These are phyloP conservation scores for Yamadazyma siamensis DNA, from an alignment of 1,139 yeast genomes.

Conservation along the genomic window DNA sequence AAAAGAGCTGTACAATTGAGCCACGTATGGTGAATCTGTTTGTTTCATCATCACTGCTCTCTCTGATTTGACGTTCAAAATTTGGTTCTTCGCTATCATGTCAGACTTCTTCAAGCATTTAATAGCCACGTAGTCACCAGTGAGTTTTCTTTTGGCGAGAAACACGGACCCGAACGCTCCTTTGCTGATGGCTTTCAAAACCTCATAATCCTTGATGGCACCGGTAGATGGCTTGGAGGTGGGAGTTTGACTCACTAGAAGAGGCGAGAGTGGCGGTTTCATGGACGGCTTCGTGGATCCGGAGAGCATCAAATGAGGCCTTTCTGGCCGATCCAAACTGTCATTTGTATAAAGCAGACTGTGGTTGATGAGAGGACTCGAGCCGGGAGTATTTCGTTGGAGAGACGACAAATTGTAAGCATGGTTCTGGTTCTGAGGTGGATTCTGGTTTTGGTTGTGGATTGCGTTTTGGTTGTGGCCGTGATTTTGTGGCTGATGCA, in stretches of 20 bases:
- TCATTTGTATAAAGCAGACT: slow-evolving; percentile 11
- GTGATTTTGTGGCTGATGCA: not conserved
- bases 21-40: slow-evolving; percentile 90
- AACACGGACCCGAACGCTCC: slow-evolving; percentile 98
- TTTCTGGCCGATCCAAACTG: slow-evolving; percentile 7
- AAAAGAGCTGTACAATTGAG: slow-evolving; percentile 82
- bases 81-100: slow-evolving; percentile 96
- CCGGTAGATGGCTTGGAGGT: slow-evolving; percentile 54
- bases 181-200: slow-evolving; percentile 87
- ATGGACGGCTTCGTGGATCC: slow-evolving; percentile 1
- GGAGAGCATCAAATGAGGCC: slow-evolving; percentile 4
- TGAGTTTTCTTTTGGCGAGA: slow-evolving; percentile 73
- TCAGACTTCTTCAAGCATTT: slow-evolving; percentile 92
- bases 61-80: slow-evolving; percentile 89
- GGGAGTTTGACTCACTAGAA: slow-evolving; percentile 62
- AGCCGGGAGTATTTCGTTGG: slow-evolving; percentile 52
- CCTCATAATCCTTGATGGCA: slow-evolving; percentile 83
- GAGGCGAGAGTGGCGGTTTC: slow-evolving; percentile 77
- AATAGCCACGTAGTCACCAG: slow-evolving; percentile 95
- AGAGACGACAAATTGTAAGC: slow-evolving; percentile 43
- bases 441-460: not conserved
- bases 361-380: slow-evolving; percentile 35
- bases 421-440: not conserved
- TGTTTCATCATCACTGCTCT: slow-evolving; percentile 98
- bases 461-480: no score